Evolutionary conservation across 371 early-diverging fungal species (phyloP).

Genomic region (Mortierella sp.): DNA sequence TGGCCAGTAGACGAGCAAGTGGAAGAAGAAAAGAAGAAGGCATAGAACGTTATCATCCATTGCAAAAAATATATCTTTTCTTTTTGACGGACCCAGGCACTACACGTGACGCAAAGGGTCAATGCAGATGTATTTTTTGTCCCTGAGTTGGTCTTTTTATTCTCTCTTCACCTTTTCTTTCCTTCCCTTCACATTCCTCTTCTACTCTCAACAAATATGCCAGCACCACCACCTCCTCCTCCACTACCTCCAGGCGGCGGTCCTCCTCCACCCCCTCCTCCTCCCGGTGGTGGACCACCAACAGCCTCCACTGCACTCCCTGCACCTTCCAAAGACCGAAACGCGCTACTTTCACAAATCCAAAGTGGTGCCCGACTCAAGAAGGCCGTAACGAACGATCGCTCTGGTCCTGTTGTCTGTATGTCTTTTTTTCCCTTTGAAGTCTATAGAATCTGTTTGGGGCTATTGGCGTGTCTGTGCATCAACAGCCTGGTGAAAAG

Average conservation of each 20-base stretch:
- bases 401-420: constrained; percentile 70
- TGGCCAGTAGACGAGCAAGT: background rate
- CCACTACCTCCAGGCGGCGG: constrained; percentile 12
- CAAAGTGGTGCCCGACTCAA: constrained; percentile 79
- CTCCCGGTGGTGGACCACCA: constrained; percentile 7
- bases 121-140: too few relatives aligned
- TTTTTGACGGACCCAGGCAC: too few relatives aligned
- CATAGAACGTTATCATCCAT: background rate
- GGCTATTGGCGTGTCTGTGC: too few relatives aligned
- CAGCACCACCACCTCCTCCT: constrained; percentile 4
- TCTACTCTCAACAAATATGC: background rate
- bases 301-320: background rate
- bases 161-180: background rate
- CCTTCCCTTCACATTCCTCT: background rate
- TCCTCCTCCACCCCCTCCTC: constrained; percentile 24
- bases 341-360: constrained; percentile 74
- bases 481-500: background rate
- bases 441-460: background rate
- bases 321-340: constrained; percentile 25
- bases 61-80: too few relatives aligned
- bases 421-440: constrained; percentile 19
- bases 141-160: too few relatives aligned
- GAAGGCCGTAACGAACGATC: constrained; percentile 82
- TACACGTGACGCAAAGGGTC: background rate
- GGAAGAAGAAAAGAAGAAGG: background rate